These are phyloP conservation scores for Stephanodiscus triporus DNA, from an alignment of 108 stramenopile species.

Conservation along the genomic window DNA sequence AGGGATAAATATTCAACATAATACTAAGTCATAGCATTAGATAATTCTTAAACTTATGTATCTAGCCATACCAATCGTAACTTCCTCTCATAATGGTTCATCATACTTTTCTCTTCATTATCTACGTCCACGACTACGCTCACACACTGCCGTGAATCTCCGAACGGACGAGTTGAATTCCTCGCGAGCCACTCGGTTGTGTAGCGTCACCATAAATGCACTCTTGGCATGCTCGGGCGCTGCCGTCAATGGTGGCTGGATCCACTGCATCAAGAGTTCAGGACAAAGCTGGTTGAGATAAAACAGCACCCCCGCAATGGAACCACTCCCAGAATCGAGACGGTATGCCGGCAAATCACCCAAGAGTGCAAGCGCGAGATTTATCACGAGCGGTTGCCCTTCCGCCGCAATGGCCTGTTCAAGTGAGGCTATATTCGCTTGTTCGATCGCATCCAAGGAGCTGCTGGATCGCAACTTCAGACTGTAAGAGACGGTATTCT, in stretches of 20 bases:
- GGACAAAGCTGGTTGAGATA: slow-evolving; percentile 76
- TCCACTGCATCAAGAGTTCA: slow-evolving; percentile 70
- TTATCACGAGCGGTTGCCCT: slow-evolving; percentile 74
- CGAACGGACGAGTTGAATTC: slow-evolving; percentile 73
- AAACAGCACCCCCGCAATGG: slow-evolving; percentile 80
- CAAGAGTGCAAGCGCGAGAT: slow-evolving; percentile 65
- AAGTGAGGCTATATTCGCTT: slow-evolving; percentile 54
- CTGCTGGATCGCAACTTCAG: slow-evolving; percentile 52
- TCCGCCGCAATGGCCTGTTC: slow-evolving; percentile 61
- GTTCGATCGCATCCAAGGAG: slow-evolving; percentile 33
- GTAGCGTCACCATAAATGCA: slow-evolving; percentile 63
- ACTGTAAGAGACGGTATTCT: slow-evolving; percentile 67
- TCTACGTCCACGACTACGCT: slow-evolving; percentile 74
- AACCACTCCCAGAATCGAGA: slow-evolving; percentile 65
- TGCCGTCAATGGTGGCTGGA: slow-evolving; percentile 52
- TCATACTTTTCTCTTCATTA: slow-evolving; percentile 16
- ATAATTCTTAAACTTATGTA: not conserved
- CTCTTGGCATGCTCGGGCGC: slow-evolving; percentile 61
- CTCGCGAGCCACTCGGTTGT: slow-evolving; percentile 62
- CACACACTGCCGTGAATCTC: slow-evolving; percentile 66
- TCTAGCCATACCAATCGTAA: not conserved
- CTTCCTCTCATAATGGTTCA: not conserved
- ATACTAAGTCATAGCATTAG: no score
- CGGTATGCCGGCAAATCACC: slow-evolving; percentile 82
- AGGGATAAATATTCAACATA: no score